phyloP scores from a whole-genome alignment of 75 land plant genomes.

The Pinus taeda region DNA sequence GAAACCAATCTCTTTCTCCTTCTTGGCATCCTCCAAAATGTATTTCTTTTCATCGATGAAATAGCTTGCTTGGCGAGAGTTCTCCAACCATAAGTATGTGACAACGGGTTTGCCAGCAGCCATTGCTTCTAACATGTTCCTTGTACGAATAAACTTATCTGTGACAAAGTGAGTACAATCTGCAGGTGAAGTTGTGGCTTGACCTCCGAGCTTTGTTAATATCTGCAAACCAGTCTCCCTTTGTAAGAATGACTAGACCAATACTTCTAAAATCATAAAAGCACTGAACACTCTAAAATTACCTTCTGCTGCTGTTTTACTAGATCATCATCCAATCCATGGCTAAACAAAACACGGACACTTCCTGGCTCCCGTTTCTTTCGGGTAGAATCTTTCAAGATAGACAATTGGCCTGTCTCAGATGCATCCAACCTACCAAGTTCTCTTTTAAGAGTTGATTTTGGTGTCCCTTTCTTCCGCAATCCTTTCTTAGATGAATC shows the following conservation, averaged over 20 bases:
- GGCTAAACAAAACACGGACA: slow-evolving; percentile 76
- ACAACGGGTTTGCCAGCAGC: slow-evolving; percentile 88
- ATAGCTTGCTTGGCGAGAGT: slow-evolving; percentile 69
- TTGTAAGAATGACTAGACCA: slow-evolving; percentile 2
- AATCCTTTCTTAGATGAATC: background rate
- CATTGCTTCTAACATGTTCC: slow-evolving; percentile 91
- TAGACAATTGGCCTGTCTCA: slow-evolving; percentile 2
- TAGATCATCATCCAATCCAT: slow-evolving; percentile 61
- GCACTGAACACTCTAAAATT: background rate
- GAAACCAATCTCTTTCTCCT: slow-evolving; percentile 93
- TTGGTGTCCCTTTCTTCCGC: slow-evolving; percentile 15
- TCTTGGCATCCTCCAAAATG: slow-evolving; percentile 74
- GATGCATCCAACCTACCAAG: slow-evolving; percentile 20
- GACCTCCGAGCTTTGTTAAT: slow-evolving; percentile 58
- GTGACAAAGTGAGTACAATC: slow-evolving; percentile 95
- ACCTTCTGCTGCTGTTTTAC: slow-evolving; percentile 88
- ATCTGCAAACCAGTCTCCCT: slow-evolving; percentile 34
- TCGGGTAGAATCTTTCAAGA: slow-evolving; percentile 25
- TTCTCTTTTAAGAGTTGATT: slow-evolving; percentile 26
- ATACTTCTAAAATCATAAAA: slow-evolving; percentile 5
- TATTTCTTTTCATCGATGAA: slow-evolving; percentile 77
- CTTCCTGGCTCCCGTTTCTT: slow-evolving; percentile 51
- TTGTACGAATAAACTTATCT: slow-evolving; percentile 82
- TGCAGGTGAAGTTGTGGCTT: slow-evolving; percentile 40
- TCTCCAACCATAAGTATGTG: slow-evolving; percentile 83